Evolutionary conservation across 1,139 yeast genomes (phyloP), one percentile per base, ranked within the genome.

Genomic region (Yamadazyma diddensiae): DNA sequence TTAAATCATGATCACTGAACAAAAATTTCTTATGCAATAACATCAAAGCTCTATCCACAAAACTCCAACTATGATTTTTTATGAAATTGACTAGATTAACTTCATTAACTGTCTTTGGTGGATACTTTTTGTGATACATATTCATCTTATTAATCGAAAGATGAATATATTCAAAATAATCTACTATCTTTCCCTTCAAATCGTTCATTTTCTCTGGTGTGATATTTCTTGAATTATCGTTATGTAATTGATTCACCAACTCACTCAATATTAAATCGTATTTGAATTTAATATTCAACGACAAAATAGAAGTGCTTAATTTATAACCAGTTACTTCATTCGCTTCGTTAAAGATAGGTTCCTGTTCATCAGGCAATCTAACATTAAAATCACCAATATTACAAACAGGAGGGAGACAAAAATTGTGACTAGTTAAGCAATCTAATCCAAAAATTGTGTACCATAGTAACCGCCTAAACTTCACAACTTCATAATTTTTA

Each of bases 381-480:
- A 80, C 80, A 44, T 78, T 79, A 50, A 74, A 76, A 43, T 77
- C 81, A 28, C 69, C 73, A 34, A 63, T 55, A 40, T 64, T 63
- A 37, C 80, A 73, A 20, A 74, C 65, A 1, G 85, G 84, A 0
- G 79, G 72, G 22, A 77, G 53, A 47, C 79, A 72, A 33, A 74
- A 70, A 42, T 77, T 77, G 40, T 76, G 72, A 17, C 82, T 70
- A 3, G 79, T 72, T 35, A 76, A 58, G 3, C 77, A 71, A 49
- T 79, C 85, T 34, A 79, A 55, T 12, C 77, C 76, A 44, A 77
- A 77, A 5, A 78, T 74, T 22, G 76, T 77, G 82, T 83, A 79
- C 83, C 84, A 79, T 12, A 79, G 50, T 34, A 76, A 49, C 46
- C 84, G 60, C 49, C 81, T 62, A 31, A 70, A 62, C 37, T 74